Evolutionary conservation across 768 basidiomycete genomes (phyloP).

Genomic region (Phaffia tasmanica): DNA sequence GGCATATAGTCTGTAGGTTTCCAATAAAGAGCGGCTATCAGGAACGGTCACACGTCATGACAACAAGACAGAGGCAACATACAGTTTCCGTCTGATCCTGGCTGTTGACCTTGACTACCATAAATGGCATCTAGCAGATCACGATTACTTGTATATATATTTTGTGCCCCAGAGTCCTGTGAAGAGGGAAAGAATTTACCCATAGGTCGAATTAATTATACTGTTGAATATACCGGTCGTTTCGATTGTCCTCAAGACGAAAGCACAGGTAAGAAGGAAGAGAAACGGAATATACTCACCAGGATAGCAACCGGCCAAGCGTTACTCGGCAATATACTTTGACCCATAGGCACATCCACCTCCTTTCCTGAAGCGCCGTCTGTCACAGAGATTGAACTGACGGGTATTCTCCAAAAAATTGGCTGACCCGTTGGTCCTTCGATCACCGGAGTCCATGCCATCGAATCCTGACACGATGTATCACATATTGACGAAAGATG

Average conservation of each 20-base stretch:
- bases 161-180: constrained; percentile 18
- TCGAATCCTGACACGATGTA: background rate
- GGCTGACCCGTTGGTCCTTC: constrained; percentile 17
- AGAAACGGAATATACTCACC: too few species aligned
- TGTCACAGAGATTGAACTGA: constrained; percentile 9
- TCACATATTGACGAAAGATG: constrained; percentile 18
- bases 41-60: background rate
- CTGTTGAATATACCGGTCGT: too few species aligned
- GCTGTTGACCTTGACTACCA: constrained; percentile 9
- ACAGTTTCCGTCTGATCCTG: constrained; percentile 12
- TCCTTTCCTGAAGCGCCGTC: constrained; percentile 5
- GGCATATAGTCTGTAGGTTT: constrained; percentile 4
- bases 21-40: too few species aligned
- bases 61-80: background rate
- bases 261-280: too few species aligned
- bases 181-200: too few species aligned
- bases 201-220: too few species aligned
- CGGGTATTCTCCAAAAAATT: constrained; percentile 17
- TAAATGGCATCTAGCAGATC: constrained; percentile 17
- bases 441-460: constrained; percentile 13
- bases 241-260: too few species aligned
- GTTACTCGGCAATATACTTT: constrained; percentile 6
- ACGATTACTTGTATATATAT: constrained; percentile 14
- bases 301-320: constrained; percentile 23
- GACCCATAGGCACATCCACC: background rate